Evolutionary conservation across 148 eudicot species (phyloP).

Genomic region (Arctostaphylos glauca): DNA sequence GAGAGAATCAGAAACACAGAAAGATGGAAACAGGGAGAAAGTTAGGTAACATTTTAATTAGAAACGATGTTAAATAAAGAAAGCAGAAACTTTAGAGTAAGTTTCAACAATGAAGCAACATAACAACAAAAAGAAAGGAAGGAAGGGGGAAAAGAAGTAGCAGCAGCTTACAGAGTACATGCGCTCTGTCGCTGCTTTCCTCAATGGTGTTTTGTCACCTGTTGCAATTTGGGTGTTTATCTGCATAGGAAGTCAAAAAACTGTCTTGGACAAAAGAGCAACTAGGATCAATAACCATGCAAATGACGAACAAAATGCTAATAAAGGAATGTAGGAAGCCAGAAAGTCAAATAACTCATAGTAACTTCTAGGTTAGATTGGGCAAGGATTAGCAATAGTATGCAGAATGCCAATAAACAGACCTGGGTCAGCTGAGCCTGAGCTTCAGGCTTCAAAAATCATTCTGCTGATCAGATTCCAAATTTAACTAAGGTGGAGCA

Average conservation of each 20-base stretch:
- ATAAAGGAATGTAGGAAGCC: slow-evolving; percentile 2
- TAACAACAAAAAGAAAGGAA: neutral
- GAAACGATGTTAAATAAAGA: neutral
- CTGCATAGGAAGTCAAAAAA: slow-evolving; percentile 32
- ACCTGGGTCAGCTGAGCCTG: slow-evolving; percentile 1
- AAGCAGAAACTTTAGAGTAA: slow-evolving; percentile 4
- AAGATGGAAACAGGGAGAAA: neutral
- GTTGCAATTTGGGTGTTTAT: slow-evolving; percentile 63
- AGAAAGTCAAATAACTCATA: neutral
- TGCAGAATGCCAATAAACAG: neutral
- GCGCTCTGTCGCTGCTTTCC: slow-evolving; percentile 85
- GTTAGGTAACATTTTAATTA: neutral
- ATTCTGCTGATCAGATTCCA: slow-evolving; percentile 6
- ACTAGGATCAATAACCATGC: slow-evolving; percentile 8
- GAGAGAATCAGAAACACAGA: neutral
- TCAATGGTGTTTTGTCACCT: slow-evolving; percentile 72
- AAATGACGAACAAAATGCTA: slow-evolving; percentile 3
- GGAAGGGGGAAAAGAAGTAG: neutral
- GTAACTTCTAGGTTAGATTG: slow-evolving; percentile 4
- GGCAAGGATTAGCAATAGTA: neutral
- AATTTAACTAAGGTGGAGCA: neutral
- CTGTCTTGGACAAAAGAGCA: slow-evolving; percentile 3
- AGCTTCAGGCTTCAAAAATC: slow-evolving; percentile 1
- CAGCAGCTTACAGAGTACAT: slow-evolving; percentile 80
- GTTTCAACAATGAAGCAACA: neutral